These are phyloP conservation scores for Pythium myriotylum DNA, from an alignment of 352 stramenopile species.

Conservation along the genomic window DNA sequence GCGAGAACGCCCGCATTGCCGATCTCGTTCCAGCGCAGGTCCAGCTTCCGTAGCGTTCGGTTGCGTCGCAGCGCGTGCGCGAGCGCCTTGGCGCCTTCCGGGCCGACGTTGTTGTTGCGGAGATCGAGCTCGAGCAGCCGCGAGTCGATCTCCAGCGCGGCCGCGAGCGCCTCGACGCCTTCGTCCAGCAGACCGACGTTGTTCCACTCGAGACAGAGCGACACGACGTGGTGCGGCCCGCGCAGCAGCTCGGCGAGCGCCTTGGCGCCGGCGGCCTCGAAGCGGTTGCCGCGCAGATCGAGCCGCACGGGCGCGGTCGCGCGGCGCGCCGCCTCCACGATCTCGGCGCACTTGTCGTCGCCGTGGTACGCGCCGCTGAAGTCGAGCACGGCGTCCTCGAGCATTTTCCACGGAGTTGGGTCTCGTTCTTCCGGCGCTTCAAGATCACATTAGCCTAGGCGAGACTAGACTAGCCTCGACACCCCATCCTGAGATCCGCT, in stretches of 20 bases:
- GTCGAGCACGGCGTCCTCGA: constrained; percentile 43
- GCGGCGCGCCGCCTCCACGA: constrained; percentile 50
- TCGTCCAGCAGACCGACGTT: constrained; percentile 80
- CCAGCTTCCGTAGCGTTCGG: constrained; percentile 64
- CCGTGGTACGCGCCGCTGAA: constrained; percentile 77
- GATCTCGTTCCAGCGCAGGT: constrained; percentile 86
- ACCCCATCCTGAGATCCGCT: too few relatives aligned
- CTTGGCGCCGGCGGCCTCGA: constrained; percentile 59
- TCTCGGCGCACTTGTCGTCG: constrained; percentile 65
- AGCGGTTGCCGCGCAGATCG: constrained; percentile 78
- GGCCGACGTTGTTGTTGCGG: constrained; percentile 84
- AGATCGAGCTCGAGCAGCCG: constrained; percentile 70
- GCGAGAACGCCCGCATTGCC: constrained; percentile 70
- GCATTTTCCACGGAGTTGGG: neutral
- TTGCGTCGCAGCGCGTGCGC: constrained; percentile 62
- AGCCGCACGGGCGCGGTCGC: constrained; percentile 43
- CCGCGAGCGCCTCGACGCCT: constrained; percentile 62
- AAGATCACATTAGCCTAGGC: neutral
- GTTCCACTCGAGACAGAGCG: constrained; percentile 84
- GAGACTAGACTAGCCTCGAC: neutral
- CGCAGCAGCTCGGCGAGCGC: constrained; percentile 56
- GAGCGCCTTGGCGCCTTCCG: constrained; percentile 69
- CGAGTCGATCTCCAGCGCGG: constrained; percentile 64
- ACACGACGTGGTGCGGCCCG: constrained; percentile 50
- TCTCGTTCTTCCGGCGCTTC: neutral